Percentiles rank a stretch among this genome's conserved stretches.
Conservation (phyloP, 345 rosid species). For the Cardamine chenopodiifolia region DNA sequence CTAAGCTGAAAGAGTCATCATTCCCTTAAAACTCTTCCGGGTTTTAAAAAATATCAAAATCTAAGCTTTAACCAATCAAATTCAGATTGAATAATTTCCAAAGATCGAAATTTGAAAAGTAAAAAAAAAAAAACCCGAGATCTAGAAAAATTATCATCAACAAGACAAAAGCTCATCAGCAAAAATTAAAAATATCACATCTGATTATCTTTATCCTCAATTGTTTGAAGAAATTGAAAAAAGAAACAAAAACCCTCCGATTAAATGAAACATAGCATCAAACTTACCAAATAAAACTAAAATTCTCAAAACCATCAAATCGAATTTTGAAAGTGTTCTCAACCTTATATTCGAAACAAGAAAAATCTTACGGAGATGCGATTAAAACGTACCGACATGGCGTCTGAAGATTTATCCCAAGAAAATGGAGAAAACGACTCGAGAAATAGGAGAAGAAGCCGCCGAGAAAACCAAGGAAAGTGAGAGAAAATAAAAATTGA, state of each 20-base stretch:
- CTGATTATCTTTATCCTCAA: background rate
- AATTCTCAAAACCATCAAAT: conserved; percentile 27
- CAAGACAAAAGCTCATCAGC: conserved; percentile 24
- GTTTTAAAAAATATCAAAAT: background rate
- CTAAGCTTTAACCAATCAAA: conserved; percentile 24
- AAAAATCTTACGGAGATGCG: background rate
- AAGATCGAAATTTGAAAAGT: background rate
- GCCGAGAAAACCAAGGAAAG: conserved; percentile 45
- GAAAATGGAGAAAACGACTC: conserved; percentile 19
- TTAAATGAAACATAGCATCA: conserved; percentile 19
- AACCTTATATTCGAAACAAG: background rate
- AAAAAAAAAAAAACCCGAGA: conserved; percentile 13
- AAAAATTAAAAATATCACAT: conserved; percentile 18
- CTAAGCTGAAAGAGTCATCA: conserved; percentile 10
- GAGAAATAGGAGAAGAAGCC: conserved; percentile 22
- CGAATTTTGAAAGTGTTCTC: conserved; percentile 8
- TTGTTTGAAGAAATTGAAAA: background rate
- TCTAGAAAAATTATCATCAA: conserved; percentile 25
- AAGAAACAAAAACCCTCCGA: background rate
- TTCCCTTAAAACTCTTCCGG: background rate
- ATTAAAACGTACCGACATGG: conserved; percentile 45
- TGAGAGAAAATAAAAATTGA: conserved; percentile 41
- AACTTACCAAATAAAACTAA: conserved; percentile 5
- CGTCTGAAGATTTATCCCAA: conserved; percentile 32
- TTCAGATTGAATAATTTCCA: conserved; percentile 12